phyloP scores from a whole-genome alignment of 805 yeast genomes.

The Hanseniaspora thailandica region DNA sequence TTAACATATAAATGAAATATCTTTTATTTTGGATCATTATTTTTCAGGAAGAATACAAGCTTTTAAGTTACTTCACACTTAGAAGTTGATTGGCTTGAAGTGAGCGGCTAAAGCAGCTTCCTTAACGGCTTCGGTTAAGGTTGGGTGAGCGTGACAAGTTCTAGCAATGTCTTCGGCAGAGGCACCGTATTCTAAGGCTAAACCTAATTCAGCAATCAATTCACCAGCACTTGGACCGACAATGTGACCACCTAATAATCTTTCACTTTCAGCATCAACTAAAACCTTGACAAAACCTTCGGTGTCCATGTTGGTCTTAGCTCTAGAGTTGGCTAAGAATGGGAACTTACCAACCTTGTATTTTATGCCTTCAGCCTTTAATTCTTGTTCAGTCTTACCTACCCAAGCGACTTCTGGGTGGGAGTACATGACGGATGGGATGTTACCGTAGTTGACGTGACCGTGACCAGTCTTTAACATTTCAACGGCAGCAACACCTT shows the following conservation, averaged over 20 bases:
- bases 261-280: conserved; percentile 94
- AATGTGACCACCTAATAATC: conserved; percentile 92
- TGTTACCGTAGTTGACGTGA: conserved; percentile 94
- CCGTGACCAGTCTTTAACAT: conserved; percentile 88
- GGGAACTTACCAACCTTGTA: conserved; percentile 97
- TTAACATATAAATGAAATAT: background rate
- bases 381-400: conserved; percentile 89
- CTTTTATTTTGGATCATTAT: background rate
- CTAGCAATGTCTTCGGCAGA: conserved; percentile 95
- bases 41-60: background rate
- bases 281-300: conserved; percentile 94
- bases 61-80: conserved; percentile 18
- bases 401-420: conserved; percentile 99
- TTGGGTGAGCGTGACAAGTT: conserved; percentile 98
- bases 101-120: conserved; percentile 92
- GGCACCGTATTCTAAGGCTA: conserved; percentile 98
- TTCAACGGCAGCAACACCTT: conserved; percentile 97
- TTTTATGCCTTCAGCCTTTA: conserved; percentile 81
- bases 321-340: conserved; percentile 97
- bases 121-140: conserved; percentile 93
- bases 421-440: conserved; percentile 97
- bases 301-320: conserved; percentile 92
- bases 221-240: conserved; percentile 99
- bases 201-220: conserved; percentile 97
- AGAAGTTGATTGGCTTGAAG: conserved; percentile 83